These are phyloP conservation scores for Kodamaea ohmeri DNA, from an alignment of 1,139 yeast genomes.

Conservation along the genomic window DNA sequence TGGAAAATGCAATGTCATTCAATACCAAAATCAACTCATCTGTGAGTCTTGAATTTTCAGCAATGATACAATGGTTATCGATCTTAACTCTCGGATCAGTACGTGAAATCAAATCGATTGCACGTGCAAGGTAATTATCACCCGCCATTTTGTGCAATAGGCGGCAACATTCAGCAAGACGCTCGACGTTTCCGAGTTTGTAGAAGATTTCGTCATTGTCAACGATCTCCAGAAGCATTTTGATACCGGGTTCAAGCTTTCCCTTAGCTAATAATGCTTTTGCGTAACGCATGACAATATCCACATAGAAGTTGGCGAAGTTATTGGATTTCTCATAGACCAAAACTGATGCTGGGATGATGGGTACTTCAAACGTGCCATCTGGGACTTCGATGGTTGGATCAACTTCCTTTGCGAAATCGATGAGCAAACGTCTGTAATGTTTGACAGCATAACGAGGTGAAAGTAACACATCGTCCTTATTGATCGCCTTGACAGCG, in stretches of 20 bases:
- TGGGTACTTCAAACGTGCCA: constrained; percentile 32
- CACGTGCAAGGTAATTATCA: constrained; percentile 38
- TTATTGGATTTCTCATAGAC: constrained; percentile 30
- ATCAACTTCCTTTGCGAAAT: constrained; percentile 33
- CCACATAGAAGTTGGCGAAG: constrained; percentile 46
- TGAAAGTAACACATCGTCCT: constrained; percentile 44
- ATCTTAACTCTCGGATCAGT: constrained; percentile 24
- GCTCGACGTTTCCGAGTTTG: constrained; percentile 45
- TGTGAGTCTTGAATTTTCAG: constrained; percentile 29
- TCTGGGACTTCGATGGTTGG: constrained; percentile 29
- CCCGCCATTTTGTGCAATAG: constrained; percentile 32
- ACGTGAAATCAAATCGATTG: constrained; percentile 31
- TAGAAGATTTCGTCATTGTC: constrained; percentile 39
- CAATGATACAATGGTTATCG: constrained; percentile 2
- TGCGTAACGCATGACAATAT: constrained; percentile 43
- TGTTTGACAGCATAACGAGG: constrained; percentile 48
- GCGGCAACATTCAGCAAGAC: constrained; percentile 43
- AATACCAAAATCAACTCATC: constrained; percentile 39
- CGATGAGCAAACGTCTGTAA: constrained; percentile 39
- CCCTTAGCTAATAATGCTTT: constrained; percentile 45
- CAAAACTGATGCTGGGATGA: constrained; percentile 31
- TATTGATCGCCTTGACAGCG: constrained; percentile 45
- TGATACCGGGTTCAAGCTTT: constrained; percentile 30
- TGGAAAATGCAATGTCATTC: constrained; percentile 35
- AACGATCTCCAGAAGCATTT: constrained; percentile 31